Percentiles rank a stretch among this genome's conserved stretches.
phyloP scores from a whole-genome alignment of 2,329 filamentous ascomycete genomes.

The Phialophora verrucosa region DNA sequence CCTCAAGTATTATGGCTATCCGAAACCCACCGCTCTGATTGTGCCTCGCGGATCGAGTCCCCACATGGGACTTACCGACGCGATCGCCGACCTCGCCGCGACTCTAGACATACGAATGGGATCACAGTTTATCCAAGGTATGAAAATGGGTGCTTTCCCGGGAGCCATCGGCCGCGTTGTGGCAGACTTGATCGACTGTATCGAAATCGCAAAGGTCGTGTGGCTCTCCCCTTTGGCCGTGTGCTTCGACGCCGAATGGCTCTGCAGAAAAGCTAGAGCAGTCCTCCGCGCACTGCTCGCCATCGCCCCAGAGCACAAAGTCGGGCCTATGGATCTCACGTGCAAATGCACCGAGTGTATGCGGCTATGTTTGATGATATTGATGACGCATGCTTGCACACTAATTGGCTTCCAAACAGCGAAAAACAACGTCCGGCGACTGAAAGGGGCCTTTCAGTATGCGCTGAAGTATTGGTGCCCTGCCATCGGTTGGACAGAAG shows the following conservation, averaged over 20 bases:
- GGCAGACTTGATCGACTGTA: constrained; percentile 33
- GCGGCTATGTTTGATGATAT: constrained; percentile 30
- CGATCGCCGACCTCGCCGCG: constrained; percentile 29
- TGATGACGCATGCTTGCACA: constrained; percentile 36
- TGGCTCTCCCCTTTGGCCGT: constrained; percentile 36
- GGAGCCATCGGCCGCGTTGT: constrained; percentile 24
- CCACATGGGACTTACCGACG: constrained; percentile 30
- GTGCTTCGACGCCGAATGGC: constrained; percentile 37
- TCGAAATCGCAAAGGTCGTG: constrained; percentile 37
- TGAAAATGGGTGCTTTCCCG: constrained; percentile 26
- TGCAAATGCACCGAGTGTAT: constrained; percentile 29
- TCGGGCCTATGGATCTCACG: constrained; percentile 22
- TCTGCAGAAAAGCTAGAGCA: constrained; percentile 35
- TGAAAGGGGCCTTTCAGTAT: constrained; percentile 16
- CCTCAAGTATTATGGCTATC: constrained; percentile 24
- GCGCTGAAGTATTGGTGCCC: constrained; percentile 33
- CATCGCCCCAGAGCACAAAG: constrained; percentile 30
- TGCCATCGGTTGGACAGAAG: constrained; percentile 28
- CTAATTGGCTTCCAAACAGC: constrained; percentile 34
- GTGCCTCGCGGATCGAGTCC: constrained; percentile 17
- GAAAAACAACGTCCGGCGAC: constrained; percentile 25
- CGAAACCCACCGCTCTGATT: constrained; percentile 21
- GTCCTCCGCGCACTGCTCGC: constrained; percentile 31
- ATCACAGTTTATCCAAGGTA: constrained; percentile 21
- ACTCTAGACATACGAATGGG: constrained; percentile 35